Evolutionary conservation across 805 yeast species (phyloP).

Genomic region (Wickerhamomyces strasburgensis): DNA sequence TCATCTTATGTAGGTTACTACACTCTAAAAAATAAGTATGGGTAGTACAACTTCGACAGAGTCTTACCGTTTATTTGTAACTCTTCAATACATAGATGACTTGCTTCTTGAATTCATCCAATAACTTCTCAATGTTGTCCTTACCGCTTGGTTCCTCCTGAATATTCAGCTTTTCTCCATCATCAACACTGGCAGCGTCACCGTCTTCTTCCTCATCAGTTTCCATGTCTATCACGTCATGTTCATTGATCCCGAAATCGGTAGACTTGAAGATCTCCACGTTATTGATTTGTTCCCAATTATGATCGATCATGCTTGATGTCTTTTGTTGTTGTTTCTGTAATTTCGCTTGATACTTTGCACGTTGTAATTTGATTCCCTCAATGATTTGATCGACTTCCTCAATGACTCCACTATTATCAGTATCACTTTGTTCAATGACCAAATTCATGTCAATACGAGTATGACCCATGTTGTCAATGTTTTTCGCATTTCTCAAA

Average conservation of each 20-base stretch:
- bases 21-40: no score
- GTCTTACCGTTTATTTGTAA: background rate
- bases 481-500: constrained; percentile 54
- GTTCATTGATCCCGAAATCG: constrained; percentile 46
- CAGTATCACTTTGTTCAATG: constrained; percentile 22
- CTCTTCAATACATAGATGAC: background rate
- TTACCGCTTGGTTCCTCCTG: no score
- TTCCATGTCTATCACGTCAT: constrained; percentile 41
- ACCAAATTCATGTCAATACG: constrained; percentile 42
- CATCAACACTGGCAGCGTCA: constrained; percentile 3
- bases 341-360: constrained; percentile 24
- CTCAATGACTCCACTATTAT: constrained; percentile 26
- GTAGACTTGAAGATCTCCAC: constrained; percentile 36
- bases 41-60: no score
- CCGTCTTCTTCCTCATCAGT: constrained; percentile 12
- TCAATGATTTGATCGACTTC: constrained; percentile 38
- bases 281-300: constrained; percentile 40
- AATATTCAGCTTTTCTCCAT: no score
- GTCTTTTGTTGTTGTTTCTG: constrained; percentile 13
- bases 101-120: constrained; percentile 6
- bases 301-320: constrained; percentile 28
- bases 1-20: no score
- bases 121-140: constrained; percentile 4
- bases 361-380: constrained; percentile 32
- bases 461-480: constrained; percentile 26